Base-by-base conservation (phyloP, 2,329 filamentous ascomycete genomes). In the Talaromyces sp. region DNA sequence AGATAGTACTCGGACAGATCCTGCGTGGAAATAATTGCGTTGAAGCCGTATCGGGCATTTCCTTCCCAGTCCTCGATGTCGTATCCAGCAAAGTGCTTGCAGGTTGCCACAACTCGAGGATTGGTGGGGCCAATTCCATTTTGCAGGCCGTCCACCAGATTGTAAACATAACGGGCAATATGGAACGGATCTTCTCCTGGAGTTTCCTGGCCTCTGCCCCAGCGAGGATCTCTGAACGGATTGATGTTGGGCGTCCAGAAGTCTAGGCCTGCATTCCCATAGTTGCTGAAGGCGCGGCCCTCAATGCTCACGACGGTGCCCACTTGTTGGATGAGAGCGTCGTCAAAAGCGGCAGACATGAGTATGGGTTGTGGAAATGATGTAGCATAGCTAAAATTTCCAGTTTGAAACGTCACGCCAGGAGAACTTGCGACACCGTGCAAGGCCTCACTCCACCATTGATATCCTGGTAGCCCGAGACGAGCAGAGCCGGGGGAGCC, bases 1-100 rank as follows among this genome's bases (percentile, higher is more conserved):
- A 89, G 77, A 70, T 89, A 90, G 74, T 89, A 90, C 69, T 90
- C 88, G 0, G 82, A 81, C 13, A 90, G 75, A 68, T 90, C 88
- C 69, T 90, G 87, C 54, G 79, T 75, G 4, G 79, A 77, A 61
- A 87, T 81, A 9, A 82, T 77, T 0, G 84, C 84, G 70, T 87
- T 79, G 67, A 84, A 87, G 41, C 80, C 78, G 63, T 84, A 80
- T 45, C 81, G 74, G 45, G 71, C 69, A 35, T 74, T 69, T 1
- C 74, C 75, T 35, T 74, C 71, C 71, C 80, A 80, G 64, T 69
- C 65, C 70, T 86, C 84, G 2, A 85, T 68, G 72, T 87, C 84
- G 69, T 87, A 85, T 0, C 77, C 84, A 0, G 83, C 84, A 61
- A 79, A 86, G 70, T 87, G 85, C 71, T 86, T 87, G 77, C 85